phyloP scores from a whole-genome alignment of 495 filamentous ascomycete genomes.

The Aspergillus sparsus region DNA sequence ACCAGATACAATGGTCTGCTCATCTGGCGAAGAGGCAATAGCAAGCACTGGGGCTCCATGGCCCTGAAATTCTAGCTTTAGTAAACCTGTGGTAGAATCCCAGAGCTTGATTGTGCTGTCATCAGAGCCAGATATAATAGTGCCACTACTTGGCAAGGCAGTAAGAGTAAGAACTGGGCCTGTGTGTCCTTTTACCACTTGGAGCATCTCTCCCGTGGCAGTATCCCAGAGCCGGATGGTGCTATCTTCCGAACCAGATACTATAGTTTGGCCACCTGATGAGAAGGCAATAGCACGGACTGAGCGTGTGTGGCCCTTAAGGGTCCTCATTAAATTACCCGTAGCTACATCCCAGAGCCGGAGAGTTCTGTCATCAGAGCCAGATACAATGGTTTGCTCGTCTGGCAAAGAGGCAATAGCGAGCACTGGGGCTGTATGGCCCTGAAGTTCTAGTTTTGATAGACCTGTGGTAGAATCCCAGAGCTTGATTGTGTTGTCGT shows the following conservation, averaged over 20 bases:
- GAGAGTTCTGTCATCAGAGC: conserved; percentile 5
- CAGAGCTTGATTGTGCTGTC: conserved; percentile 25
- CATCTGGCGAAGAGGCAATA: no score
- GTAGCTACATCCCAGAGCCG: conserved; percentile 12
- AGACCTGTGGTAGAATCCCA: no score
- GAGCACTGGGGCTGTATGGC: neutral
- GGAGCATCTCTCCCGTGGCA: neutral
- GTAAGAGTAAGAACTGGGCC: neutral
- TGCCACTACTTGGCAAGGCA: neutral
- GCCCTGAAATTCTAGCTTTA: conserved; percentile 3
- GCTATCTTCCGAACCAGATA: conserved; percentile 21
- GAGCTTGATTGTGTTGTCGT: no score
- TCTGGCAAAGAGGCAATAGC: conserved; percentile 4
- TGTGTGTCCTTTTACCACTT: neutral
- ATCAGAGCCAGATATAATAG: conserved; percentile 15
- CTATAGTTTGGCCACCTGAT: conserved; percentile 17
- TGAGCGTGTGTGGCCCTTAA: conserved; percentile 22
- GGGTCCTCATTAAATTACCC: conserved; percentile 13
- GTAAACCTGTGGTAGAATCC: neutral
- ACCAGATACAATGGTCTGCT: no score
- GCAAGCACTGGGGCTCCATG: conserved; percentile 11
- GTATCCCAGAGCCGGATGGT: conserved; percentile 15
- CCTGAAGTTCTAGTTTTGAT: no score
- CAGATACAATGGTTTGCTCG: conserved; percentile 1
- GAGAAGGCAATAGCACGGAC: neutral